Base-by-base conservation (phyloP, 2,329 filamentous ascomycete species). In the Metarhizium rileyi region DNA sequence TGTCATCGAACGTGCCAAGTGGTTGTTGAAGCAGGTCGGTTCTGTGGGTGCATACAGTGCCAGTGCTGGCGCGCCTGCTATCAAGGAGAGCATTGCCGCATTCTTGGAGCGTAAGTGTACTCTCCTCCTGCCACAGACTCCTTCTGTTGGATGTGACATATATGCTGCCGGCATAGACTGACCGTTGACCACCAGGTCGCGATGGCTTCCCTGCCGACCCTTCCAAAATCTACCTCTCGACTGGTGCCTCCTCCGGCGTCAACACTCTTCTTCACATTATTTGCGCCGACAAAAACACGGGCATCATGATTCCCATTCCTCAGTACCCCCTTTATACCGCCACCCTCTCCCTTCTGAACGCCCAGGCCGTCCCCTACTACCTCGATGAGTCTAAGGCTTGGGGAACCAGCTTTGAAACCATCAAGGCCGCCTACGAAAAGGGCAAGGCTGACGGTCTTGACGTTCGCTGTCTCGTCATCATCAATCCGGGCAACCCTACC, bases 301-400 rank as follows among this genome's bases (percentile, higher is more conserved):
- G 93, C 53, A 80, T 98, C 50, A 82, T 98, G 54, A 85, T 97
- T 20, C 93, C 91, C 23, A 97, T 98, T 59, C 93, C 93, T 6
- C 93, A 98, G 70, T 98, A 98, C 69, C 93, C 93, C 23, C 84
- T 98, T 45, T 98, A 98, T 74, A 97, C 91, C 8, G 93, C 93
- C 25, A 93, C 90, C 1, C 80, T 98, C 54, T 76, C 90, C 47
- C 72, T 98, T 44, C 78, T 97, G 53, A 80, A 96, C 67, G 88
- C 91, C 48, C 81, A 79, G 50, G 87, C 85, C 63, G 93, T 98
- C 26, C 91, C 93, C 35, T 98, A 98, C 74, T 86, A 89, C 70
- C 82, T 98, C 46, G 87, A 97, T 59, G 93, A 98, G 72, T 72
- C 81, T 57, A 81, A 83, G 60, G 78, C 81, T 55, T 98, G 93